Evolutionary conservation across 352 stramenopile species (phyloP), one percentile per base, ranked within the genome.

Genomic region (Aphanomyces cochlioides): DNA sequence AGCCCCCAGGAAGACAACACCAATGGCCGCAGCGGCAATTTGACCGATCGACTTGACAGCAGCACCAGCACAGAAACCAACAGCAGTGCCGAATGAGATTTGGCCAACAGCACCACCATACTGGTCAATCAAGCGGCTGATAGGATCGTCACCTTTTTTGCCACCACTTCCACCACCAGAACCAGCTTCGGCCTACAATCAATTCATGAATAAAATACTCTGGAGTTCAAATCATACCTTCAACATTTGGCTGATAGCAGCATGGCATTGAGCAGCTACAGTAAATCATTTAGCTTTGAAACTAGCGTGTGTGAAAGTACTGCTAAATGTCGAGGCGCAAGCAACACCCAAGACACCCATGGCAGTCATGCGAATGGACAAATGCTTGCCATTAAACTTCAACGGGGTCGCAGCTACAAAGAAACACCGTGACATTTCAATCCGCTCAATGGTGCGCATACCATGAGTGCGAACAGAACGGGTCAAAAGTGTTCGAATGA

Each of bases 51-150:
- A 78, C 75, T 93, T 92, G 19, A 95, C 75, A 43, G 89, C 88
- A 69, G 92, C 92, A 37, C 88, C 89, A 10, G 88, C 93, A 73
- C 85, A 92, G 69, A 94, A 95, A 40, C 89, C 88, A 40, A 93
- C 72, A 0, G 77, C 78, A 10, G 80, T 74, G 7, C 82, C 87
- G 38, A 96, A 75, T 21, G 85, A 85, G 54, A 95, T 81, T 69
- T 92, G 83, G 19, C 87, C 85, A 54, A 79, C 81, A 59, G 80
- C 84, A 54, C 72, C 72, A 74, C 85, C 74, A 68, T 88, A 76
- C 54, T 80, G 73, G 54, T 93, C 83, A 39, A 93, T 80, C 54
- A 91, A 77, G 69, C 81, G 65, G 69, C 88, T 81, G 50, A 93
- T 72, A 7, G 79, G 69, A 45, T 90, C 79, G 70, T 78, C 64